A percentile compares a stretch with the other conserved stretches of the same genome.
These are phyloP conservation scores for Aphanocladium album DNA, from an alignment of 2,329 filamentous ascomycete genomes.

Conservation along the genomic window DNA sequence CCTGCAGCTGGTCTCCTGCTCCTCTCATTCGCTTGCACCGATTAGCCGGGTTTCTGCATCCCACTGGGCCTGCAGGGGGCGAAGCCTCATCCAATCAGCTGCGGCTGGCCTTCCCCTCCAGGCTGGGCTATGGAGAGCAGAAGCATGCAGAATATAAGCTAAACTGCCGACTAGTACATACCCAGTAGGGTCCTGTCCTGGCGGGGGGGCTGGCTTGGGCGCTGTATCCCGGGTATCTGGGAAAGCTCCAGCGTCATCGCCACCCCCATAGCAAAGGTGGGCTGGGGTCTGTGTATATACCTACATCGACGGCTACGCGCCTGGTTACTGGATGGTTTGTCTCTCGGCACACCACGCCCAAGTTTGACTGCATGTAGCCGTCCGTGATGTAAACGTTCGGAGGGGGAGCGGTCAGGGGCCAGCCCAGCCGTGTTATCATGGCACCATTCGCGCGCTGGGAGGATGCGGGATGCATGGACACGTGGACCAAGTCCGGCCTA, in stretches of 20 bases:
- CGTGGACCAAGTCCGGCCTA: not conserved
- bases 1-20: not conserved
- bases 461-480: not conserved
- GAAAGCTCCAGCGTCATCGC: not conserved
- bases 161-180: not conserved
- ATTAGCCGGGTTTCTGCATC: not conserved
- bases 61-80: not conserved
- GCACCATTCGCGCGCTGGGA: not conserved
- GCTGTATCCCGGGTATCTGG: not conserved
- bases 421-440: not conserved
- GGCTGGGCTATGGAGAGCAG: not conserved
- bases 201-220: not conserved
- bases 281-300: not conserved
- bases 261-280: not conserved
- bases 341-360: not conserved
- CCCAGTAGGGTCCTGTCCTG: not conserved
- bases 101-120: not conserved
- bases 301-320: not conserved
- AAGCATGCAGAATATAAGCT: not conserved
- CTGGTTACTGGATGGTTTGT: not conserved
- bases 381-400: not conserved
- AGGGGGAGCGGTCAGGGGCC: not conserved
- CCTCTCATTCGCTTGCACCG: not conserved
- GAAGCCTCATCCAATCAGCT: constrained; percentile 1
- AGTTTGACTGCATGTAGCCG: not conserved